Evolutionary conservation across 129 eudicot genomes (phyloP).

Genomic region (Flaveria trinervia): DNA sequence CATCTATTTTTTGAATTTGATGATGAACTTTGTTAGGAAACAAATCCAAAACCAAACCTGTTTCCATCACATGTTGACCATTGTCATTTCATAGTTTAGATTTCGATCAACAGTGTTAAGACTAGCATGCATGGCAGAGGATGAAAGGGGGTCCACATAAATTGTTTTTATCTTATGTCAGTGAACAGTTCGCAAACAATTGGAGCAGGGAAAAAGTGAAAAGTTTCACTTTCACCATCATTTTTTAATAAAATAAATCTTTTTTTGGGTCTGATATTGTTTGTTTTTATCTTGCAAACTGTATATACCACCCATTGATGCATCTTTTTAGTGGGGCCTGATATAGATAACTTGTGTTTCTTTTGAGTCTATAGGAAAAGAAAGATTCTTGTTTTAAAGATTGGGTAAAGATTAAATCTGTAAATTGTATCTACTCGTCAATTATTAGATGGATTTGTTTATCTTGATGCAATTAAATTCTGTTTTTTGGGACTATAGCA

Average conservation of each 20-base stretch:
- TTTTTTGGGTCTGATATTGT: constrained; percentile 36
- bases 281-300: constrained; percentile 40
- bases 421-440: background rate
- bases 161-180: constrained; percentile 32
- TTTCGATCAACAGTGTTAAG: constrained; percentile 25
- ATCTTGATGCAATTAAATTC: background rate
- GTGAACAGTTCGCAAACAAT: constrained; percentile 29
- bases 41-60: constrained; percentile 23
- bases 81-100: constrained; percentile 34
- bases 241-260: constrained; percentile 31
- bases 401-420: constrained; percentile 2
- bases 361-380: constrained; percentile 19
- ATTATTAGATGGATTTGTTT: background rate
- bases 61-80: constrained; percentile 29
- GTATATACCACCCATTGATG: constrained; percentile 29
- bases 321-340: constrained; percentile 44
- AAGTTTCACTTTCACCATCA: constrained; percentile 41
- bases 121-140: constrained; percentile 25
- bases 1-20: constrained; percentile 23
- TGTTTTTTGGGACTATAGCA: constrained; percentile 4
- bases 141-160: constrained; percentile 23
- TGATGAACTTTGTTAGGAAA: constrained; percentile 14
- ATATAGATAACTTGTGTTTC: constrained; percentile 21
- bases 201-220: constrained; percentile 24
- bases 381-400: constrained; percentile 8